phyloP scores from a whole-genome alignment of 495 filamentous ascomycete species.

The Opeltia flavorubescens region DNA sequence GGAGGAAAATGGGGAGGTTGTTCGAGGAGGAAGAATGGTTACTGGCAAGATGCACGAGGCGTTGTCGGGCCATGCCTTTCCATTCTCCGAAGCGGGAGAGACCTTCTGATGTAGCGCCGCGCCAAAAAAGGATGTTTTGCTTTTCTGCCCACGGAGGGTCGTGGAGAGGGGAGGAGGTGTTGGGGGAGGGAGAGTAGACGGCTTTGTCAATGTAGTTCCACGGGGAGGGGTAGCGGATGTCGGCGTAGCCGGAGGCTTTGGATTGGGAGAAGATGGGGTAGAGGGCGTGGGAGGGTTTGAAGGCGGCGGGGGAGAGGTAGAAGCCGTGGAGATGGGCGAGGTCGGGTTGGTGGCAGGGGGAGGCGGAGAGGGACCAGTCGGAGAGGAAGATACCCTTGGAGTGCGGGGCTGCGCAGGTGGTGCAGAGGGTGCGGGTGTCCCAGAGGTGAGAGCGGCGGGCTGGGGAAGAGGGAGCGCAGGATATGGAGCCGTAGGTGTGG shows the following conservation, averaged over 20 bases:
- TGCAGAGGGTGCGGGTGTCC: conserved; percentile 43
- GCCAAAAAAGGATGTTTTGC: conserved; percentile 35
- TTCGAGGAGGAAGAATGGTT: conserved; percentile 32
- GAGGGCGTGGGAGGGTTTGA: conserved; percentile 46
- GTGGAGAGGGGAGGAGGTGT: conserved; percentile 14
- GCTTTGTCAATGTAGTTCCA: conserved; percentile 39
- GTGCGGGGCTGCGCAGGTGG: conserved; percentile 48
- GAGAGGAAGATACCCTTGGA: conserved; percentile 51
- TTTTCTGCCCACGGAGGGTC: conserved; percentile 29
- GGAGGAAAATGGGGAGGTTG: conserved; percentile 22
- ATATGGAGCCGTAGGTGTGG: conserved; percentile 31
- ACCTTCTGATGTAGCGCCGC: conserved; percentile 43
- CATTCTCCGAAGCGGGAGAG: conserved; percentile 36
- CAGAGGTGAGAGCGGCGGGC: conserved; percentile 38
- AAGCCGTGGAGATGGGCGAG: conserved; percentile 60
- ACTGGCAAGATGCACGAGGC: conserved; percentile 39
- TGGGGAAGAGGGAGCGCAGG: conserved; percentile 44
- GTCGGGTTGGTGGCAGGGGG: conserved; percentile 71
- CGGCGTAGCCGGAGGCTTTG: conserved; percentile 42
- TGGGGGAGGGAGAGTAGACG: conserved; percentile 23
- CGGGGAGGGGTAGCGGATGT: conserved; percentile 33
- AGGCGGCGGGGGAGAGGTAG: conserved; percentile 47
- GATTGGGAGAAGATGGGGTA: conserved; percentile 63
- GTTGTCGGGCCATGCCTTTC: conserved; percentile 46
- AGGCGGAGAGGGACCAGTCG: conserved; percentile 48